Base-by-base conservation (phyloP, 2,329 filamentous ascomycete genomes). In the Colletotrichum sp. region DNA sequence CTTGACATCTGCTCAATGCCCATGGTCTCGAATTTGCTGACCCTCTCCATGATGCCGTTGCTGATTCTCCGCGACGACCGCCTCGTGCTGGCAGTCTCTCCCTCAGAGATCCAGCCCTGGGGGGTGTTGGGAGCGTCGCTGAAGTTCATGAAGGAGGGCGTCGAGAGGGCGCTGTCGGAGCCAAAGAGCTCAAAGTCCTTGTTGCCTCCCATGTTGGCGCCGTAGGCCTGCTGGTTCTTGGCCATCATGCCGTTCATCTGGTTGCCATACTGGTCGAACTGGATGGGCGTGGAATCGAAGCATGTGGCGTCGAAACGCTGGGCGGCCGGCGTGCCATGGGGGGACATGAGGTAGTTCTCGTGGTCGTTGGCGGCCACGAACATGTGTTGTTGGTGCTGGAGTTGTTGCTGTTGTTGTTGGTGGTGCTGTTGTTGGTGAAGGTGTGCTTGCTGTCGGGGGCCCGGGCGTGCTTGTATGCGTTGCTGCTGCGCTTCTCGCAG, bases 401-500 rank as follows among this genome's bases (percentile, higher is more conserved):
- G 79, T 48, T 69, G 74, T 72, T 76, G 77, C 43, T 78, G 74
- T 72, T 76, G 77, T 55, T 78, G 84, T 78, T 84, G 81, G 77
- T 84, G 82, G 71, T 84, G 81, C 64, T 82, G 82, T 76, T 86
- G 84, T 81, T 85, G 76, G 78, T 78, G 72, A 76, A 78, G 77
- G 79, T 75, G 77, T 72, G 71, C 63, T 76, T 85, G 81, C 81
- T 85, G 85, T 76, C 78, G 76, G 74, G 83, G 89, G 90, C 94
- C 93, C 92, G 94, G 94, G 92, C 94, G 92, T 91, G 91, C 91
- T 90, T 86, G 84, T 77, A 92, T 90, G 91, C 92, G 92, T 89
- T 96, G 94, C 93, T 95, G 92, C 92, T 96, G 95, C 92, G 94
- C 91, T 94, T 95, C 94, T 93, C 93, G 94, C 93, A 95, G 91